phyloP scores from a whole-genome alignment of 192 early-diverging fungal species.

The Dimargaris xerosporica region DNA sequence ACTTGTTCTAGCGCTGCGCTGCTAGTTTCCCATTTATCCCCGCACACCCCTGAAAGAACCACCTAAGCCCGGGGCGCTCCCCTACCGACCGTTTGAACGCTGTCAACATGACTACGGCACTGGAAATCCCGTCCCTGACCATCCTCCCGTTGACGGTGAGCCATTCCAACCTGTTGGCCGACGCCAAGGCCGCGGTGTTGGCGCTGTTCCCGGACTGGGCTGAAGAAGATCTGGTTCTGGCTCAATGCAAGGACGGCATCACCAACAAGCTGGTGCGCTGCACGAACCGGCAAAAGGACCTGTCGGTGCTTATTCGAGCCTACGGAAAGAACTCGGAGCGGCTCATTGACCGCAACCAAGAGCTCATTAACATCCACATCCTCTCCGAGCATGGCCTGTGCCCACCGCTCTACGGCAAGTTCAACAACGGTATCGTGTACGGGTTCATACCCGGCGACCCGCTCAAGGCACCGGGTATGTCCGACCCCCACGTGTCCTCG shows the following conservation, averaged over 20 bases:
- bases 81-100: no score
- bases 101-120: neutral
- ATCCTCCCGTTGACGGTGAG: conserved; percentile 20
- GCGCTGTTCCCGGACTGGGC: conserved; percentile 47
- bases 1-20: no score
- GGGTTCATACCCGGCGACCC: conserved; percentile 68
- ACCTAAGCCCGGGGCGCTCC: no score
- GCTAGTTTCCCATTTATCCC: no score
- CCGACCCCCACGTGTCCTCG: conserved; percentile 45
- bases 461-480: conserved; percentile 58
- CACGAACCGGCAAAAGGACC: conserved; percentile 35
- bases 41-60: no score
- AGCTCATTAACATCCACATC: conserved; percentile 65
- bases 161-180: conserved; percentile 42
- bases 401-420: conserved; percentile 68
- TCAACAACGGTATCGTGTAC: conserved; percentile 86
- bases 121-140: conserved; percentile 1
- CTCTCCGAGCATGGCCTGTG: conserved; percentile 52
- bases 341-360: conserved; percentile 77
- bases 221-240: conserved; percentile 33
- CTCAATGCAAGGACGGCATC: conserved; percentile 66
- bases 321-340: conserved; percentile 79
- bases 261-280: conserved; percentile 71
- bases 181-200: conserved; percentile 34
- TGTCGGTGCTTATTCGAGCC: conserved; percentile 65